Evolutionary conservation across 129 eudicot genomes (phyloP).

Genomic region (Cynara cardunculus): DNA sequence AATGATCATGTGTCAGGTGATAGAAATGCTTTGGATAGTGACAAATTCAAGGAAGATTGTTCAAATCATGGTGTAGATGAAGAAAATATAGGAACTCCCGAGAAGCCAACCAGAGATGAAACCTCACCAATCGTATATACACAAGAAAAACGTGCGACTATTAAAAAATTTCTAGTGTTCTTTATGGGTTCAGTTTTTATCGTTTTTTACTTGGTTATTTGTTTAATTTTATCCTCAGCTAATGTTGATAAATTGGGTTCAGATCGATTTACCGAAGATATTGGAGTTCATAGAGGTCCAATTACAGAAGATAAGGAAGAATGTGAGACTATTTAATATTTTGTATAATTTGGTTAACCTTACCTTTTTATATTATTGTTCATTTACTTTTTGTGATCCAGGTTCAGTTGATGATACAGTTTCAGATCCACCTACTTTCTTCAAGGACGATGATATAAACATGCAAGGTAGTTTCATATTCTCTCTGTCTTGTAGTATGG

Average conservation of each 20-base stretch:
- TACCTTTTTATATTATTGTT: neutral
- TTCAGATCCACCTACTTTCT: constrained; percentile 2
- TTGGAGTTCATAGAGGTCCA: neutral
- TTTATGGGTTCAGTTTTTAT: neutral
- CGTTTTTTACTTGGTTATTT: neutral
- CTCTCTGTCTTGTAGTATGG: neutral
- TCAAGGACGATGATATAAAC: constrained; percentile 7
- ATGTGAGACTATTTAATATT: constrained; percentile 5
- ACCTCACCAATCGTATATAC: neutral
- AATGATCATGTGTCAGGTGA: neutral
- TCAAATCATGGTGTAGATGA: constrained; percentile 5
- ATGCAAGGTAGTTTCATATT: constrained; percentile 22
- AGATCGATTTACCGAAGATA: constrained; percentile 12
- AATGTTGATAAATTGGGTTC: neutral
- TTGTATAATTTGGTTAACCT: neutral
- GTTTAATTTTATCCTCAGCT: neutral
- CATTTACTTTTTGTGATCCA: neutral
- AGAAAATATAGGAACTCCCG: neutral
- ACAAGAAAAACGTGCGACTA: constrained; percentile 11
- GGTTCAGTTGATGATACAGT: constrained; percentile 11
- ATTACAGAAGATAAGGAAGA: constrained; percentile 17
- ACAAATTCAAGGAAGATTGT: neutral
- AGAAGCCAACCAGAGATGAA: neutral
- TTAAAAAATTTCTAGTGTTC: neutral
- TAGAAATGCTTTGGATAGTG: neutral